A percentile compares a stretch with the other conserved stretches of the same genome.
These are phyloP conservation scores for Pseudogymnoascus destructans DNA, from an alignment of 2,329 filamentous ascomycete genomes.

Conservation along the genomic window DNA sequence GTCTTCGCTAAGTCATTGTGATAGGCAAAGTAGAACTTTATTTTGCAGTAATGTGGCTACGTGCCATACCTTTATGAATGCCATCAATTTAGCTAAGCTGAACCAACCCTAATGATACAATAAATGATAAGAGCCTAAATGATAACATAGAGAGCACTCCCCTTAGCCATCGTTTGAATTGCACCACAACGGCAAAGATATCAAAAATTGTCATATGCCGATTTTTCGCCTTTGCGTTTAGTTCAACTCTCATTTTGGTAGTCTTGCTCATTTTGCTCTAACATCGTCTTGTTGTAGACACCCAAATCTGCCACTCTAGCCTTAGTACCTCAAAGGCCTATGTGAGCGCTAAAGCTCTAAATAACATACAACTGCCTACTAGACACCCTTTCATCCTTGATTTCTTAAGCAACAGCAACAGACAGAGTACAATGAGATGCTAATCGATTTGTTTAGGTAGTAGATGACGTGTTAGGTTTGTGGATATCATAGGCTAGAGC, in stretches of 20 bases:
- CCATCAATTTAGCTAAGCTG: slow-evolving; percentile 9
- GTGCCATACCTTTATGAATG: slow-evolving; percentile 1
- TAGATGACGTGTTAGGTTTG: no score
- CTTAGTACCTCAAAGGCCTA: slow-evolving; percentile 8
- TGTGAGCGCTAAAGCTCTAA: slow-evolving; percentile 8
- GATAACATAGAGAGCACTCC: slow-evolving; percentile 12
- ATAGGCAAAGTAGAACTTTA: no score
- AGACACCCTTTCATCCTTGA: no score
- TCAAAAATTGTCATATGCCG: slow-evolving; percentile 10
- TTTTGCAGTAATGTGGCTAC: neutral
- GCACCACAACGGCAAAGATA: slow-evolving; percentile 11
- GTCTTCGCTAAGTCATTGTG: no score
- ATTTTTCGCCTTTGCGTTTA: slow-evolving; percentile 12
- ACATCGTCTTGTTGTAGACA: slow-evolving; percentile 8
- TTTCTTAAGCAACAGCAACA: no score
- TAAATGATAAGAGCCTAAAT: slow-evolving; percentile 5
- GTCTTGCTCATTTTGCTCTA: neutral
- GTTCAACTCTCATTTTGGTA: slow-evolving; percentile 11
- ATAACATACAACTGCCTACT: no score
- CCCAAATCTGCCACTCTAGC: slow-evolving; percentile 9
- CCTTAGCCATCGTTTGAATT: slow-evolving; percentile 10
- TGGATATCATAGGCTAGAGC: no score
- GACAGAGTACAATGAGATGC: no score
- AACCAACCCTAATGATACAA: slow-evolving; percentile 5
- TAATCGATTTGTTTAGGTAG: no score